Evolutionary conservation across 352 stramenopile species (phyloP), one percentile per base, ranked within the genome.

Genomic region (Phytophthora sansomeana): DNA sequence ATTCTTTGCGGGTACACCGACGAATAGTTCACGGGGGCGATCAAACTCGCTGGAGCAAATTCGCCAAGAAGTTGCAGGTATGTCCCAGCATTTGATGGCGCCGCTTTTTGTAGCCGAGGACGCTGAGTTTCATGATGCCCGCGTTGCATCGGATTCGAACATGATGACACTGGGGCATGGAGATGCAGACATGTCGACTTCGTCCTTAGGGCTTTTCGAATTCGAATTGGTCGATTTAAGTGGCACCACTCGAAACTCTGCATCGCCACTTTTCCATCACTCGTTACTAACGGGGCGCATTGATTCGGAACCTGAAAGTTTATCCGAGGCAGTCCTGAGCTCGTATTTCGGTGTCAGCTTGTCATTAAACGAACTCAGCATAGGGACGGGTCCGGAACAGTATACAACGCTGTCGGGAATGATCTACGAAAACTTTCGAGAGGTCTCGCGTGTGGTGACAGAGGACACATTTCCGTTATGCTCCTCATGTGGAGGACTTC

Each of bases 361-460:
- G 48, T 81, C 74, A 10, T 26, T 96, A 38, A 95, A 95, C 30
- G 89, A 96, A 50, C 65, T 95, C 26, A 95, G 83, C 51, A 68
- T 96, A 21, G 80, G 80, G 21, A 72, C 81, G 13, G 78, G 60
- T 0, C 62, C 72, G 16, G 75, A 90, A 28, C 85, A 95, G 59
- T 96, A 95, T 58, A 72, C 55, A 14, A 88, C 77, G 6, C 67
- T 95, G 8, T 63, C 95, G 30, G 87, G 84, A n/a, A 81, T 91
- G 50, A 92, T 95, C 26, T 95, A 89, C 50, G 89, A 96, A 47
- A 96, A 96, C 43, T 94, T 96, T 69, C 85, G 88, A 38, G 89
- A 96, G 67, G 69, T 87, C 7, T 90, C 84, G 2, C 81, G 71
- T 19, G 75, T 89, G 48, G 83, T 96, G 1, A 71, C 87, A 32